phyloP scores from a whole-genome alignment of 2,329 filamentous ascomycete species.

The Calonectria pauciramosa region DNA sequence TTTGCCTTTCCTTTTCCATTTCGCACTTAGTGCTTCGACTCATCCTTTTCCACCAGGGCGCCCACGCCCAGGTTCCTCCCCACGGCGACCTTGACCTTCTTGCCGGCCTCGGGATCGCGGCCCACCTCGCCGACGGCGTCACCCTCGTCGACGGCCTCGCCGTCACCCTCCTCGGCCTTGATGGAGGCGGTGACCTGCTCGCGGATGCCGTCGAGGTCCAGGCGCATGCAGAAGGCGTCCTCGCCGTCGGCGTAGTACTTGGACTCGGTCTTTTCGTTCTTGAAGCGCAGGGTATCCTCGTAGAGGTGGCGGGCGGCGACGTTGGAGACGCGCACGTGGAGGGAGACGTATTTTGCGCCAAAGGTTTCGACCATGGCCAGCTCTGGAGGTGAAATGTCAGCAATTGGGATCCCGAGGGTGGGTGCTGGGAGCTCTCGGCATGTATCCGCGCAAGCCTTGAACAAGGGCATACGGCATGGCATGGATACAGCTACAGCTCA shows the following conservation, averaged over 20 bases:
- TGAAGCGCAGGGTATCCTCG: slow-evolving; percentile 91
- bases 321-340: slow-evolving; percentile 97
- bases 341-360: slow-evolving; percentile 89
- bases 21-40: slow-evolving; percentile 55
- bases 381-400: slow-evolving; percentile 64
- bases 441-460: not conserved
- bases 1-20: not conserved
- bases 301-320: slow-evolving; percentile 92
- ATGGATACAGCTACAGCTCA: not conserved
- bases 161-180: slow-evolving; percentile 54
- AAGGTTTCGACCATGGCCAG: slow-evolving; percentile 98
- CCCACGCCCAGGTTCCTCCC: slow-evolving; percentile 85
- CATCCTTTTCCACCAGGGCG: slow-evolving; percentile 80
- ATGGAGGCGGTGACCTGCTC: slow-evolving; percentile 58
- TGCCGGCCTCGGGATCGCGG: slow-evolving; percentile 56
- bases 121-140: slow-evolving; percentile 78
- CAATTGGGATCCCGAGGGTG: not conserved
- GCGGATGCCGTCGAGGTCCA: slow-evolving; percentile 79
- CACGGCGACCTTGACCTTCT: slow-evolving; percentile 83
- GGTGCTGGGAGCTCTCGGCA: not conserved
- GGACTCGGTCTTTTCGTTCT: slow-evolving; percentile 85
- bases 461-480: not conserved
- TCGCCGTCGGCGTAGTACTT: slow-evolving; percentile 99
- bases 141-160: slow-evolving; percentile 71
- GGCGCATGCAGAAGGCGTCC: slow-evolving; percentile 94